These are phyloP conservation scores for Rhexocercosporidium sp. DNA, from an alignment of 2,329 filamentous ascomycete genomes.

Conservation along the genomic window DNA sequence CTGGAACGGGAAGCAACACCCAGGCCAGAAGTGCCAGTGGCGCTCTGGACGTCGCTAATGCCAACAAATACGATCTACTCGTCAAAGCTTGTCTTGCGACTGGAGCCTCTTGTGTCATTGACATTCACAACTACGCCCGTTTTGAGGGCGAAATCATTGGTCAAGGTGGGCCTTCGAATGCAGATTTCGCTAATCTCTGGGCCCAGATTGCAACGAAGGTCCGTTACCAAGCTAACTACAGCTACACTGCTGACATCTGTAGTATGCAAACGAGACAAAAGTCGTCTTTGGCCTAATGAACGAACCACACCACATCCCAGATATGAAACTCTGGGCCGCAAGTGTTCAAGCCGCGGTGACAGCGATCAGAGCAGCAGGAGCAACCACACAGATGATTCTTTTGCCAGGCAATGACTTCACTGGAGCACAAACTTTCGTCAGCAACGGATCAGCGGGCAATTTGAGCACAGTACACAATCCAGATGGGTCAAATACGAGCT, in stretches of 20 bases:
- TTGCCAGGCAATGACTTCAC: constrained; percentile 65
- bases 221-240: background rate
- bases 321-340: constrained; percentile 62
- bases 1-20: background rate
- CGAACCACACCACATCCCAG: constrained; percentile 57
- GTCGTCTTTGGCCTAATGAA: constrained; percentile 74
- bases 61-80: constrained; percentile 58
- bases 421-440: constrained; percentile 54
- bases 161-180: constrained; percentile 66
- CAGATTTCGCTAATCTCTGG: constrained; percentile 64
- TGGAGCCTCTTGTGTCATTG: constrained; percentile 63
- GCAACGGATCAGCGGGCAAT: constrained; percentile 55
- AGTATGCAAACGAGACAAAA: constrained; percentile 59
- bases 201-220: constrained; percentile 55
- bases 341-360: constrained; percentile 68
- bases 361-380: constrained; percentile 67
- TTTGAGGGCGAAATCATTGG: constrained; percentile 68
- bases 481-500: constrained; percentile 59
- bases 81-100: constrained; percentile 61
- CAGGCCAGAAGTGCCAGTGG: constrained; percentile 45
- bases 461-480: constrained; percentile 61
- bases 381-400: constrained; percentile 65
- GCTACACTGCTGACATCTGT: background rate
- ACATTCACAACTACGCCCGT: constrained; percentile 63
- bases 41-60: constrained; percentile 53